These are phyloP conservation scores for Acacia melanoxylon DNA, from an alignment of 306 rosid genomes.

Conservation along the genomic window DNA sequence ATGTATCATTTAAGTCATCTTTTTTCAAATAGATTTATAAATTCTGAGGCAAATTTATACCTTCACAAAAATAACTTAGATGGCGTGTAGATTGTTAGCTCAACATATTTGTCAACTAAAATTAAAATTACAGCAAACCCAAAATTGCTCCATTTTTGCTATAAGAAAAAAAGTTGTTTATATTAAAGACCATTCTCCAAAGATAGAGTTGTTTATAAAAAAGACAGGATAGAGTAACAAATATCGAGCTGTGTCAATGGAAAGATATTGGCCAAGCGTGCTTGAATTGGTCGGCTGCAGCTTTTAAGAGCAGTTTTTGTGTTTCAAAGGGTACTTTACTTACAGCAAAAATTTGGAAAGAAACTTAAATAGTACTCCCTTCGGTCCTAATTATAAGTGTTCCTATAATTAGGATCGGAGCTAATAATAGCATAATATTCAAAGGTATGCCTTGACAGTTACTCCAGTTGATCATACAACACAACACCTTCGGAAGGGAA, in stretches of 20 bases:
- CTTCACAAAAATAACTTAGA: too few species aligned
- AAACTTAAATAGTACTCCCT: conserved; percentile 16
- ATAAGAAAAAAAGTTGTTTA: too few species aligned
- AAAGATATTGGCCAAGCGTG: neutral
- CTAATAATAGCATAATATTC: neutral
- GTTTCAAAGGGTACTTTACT: neutral
- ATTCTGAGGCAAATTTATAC: too few species aligned
- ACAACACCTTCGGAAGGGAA: conserved; percentile 38
- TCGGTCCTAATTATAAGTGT: neutral
- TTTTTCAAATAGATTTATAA: too few species aligned
- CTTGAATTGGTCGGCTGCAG: neutral
- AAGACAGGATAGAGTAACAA: neutral
- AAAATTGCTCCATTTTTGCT: too few species aligned
- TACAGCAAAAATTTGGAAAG: neutral
- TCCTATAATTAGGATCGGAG: too few species aligned
- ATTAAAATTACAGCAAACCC: too few species aligned
- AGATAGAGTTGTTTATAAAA: too few species aligned
- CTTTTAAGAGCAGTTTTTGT: neutral
- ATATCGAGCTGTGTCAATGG: neutral
- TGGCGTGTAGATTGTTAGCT: rapidly evolving
- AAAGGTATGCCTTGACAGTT: conserved; percentile 32
- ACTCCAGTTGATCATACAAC: conserved; percentile 30
- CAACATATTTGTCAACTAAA: too few species aligned
- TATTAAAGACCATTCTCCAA: too few species aligned
- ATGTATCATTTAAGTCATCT: too few species aligned